phyloP scores from a whole-genome alignment of 2,329 filamentous ascomycete genomes.

The Lecanicillium sp. region DNA sequence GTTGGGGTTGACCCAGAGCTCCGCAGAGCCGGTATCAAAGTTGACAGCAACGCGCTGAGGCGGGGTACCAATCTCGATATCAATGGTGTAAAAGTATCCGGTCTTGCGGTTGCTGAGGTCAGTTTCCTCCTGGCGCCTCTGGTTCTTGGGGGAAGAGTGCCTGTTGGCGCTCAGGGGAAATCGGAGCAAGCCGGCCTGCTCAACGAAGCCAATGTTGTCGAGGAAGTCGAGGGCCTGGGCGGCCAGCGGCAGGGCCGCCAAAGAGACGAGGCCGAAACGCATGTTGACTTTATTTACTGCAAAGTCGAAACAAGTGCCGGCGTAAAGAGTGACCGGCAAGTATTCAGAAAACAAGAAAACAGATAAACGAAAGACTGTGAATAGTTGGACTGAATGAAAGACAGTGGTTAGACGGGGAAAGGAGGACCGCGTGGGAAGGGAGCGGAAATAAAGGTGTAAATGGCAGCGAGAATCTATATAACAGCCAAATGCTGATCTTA shows the following conservation, averaged over 20 bases:
- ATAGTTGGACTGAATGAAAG: slow-evolving; percentile 9
- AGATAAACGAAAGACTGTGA: slow-evolving; percentile 6
- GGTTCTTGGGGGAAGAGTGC: slow-evolving; percentile 19
- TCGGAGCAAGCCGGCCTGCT: slow-evolving; percentile 16
- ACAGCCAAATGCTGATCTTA: background rate
- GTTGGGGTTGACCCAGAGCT: slow-evolving; percentile 34
- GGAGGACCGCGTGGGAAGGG: background rate
- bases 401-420: slow-evolving; percentile 2
- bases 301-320: slow-evolving; percentile 7
- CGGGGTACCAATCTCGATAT: slow-evolving; percentile 28
- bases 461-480: slow-evolving; percentile 9
- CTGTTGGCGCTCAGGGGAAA: slow-evolving; percentile 20
- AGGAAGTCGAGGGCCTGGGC: slow-evolving; percentile 14
- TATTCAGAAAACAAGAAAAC: slow-evolving; percentile 6
- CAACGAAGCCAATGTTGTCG: slow-evolving; percentile 13
- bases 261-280: slow-evolving; percentile 21
- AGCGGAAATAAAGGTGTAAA: background rate
- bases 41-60: slow-evolving; percentile 28
- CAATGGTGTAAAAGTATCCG: slow-evolving; percentile 30
- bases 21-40: slow-evolving; percentile 32
- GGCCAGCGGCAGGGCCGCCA: slow-evolving; percentile 20
- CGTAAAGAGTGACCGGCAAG: slow-evolving; percentile 19
- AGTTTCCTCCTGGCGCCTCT: slow-evolving; percentile 21
- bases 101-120: slow-evolving; percentile 16
- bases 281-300: slow-evolving; percentile 12